Percentiles rank a stretch among this genome's conserved stretches.
Evolutionary conservation across 2,329 filamentous ascomycete species (phyloP).

Genomic region (Macrophomina pseudophaseolina): DNA sequence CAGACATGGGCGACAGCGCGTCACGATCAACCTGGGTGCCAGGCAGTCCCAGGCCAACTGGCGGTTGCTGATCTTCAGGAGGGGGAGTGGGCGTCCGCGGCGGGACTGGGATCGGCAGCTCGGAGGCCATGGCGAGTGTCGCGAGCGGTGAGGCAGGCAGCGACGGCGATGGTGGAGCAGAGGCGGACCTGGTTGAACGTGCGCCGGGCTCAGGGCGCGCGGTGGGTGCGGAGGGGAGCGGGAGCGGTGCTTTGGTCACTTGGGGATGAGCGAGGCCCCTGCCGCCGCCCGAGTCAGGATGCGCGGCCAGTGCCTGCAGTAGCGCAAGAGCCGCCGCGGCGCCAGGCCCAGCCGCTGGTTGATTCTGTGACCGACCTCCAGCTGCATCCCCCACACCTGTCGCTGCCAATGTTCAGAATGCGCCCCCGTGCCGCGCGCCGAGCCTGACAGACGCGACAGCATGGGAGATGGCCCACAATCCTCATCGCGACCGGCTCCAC

Average conservation of each 20-base stretch:
- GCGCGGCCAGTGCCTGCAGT: background rate
- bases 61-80: constrained; percentile 52
- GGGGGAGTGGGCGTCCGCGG: constrained; percentile 70
- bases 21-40: constrained; percentile 34
- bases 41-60: constrained; percentile 42
- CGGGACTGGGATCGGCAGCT: constrained; percentile 63
- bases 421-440: constrained; percentile 4
- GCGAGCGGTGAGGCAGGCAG: constrained; percentile 27
- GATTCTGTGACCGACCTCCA: background rate
- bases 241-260: background rate
- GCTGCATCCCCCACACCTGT: background rate
- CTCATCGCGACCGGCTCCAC: constrained; percentile 10
- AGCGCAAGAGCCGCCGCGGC: background rate
- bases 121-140: constrained; percentile 58
- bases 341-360: background rate
- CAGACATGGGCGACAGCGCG: constrained; percentile 47
- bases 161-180: constrained; percentile 32
- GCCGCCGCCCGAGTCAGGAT: background rate
- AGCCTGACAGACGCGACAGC: constrained; percentile 23
- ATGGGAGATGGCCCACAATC: constrained; percentile 35
- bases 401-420: background rate
- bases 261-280: background rate
- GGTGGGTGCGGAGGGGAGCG: background rate
- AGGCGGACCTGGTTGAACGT: constrained; percentile 24
- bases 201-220: background rate